Evolutionary conservation across 2,329 filamentous ascomycete species (phyloP), one percentile per base, ranked within the genome.

Genomic region (Penicillium occitanis): DNA sequence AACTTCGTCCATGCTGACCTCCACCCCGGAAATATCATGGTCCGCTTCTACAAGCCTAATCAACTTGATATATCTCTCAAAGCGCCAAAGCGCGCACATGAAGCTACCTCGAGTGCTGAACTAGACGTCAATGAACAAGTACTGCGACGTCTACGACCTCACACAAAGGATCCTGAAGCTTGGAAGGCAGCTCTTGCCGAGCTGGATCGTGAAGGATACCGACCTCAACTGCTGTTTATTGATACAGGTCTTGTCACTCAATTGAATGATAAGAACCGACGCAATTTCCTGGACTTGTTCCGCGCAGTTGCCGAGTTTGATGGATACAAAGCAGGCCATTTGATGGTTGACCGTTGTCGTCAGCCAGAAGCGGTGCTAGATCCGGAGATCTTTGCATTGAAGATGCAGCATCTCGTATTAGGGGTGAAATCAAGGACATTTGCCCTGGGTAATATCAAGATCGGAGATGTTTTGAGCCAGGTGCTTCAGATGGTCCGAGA

Each of bases 11-110:
- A 99, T 75, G 94, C 95, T 5, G 95, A 99, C 75, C 82, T 99
- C 35, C 95, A 99, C 75, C 95, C 95, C 0, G 95, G 95, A 30
- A 99, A 99, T 77, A 98, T 99, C 79, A 98, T 99, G 93, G 94
- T 99, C 57, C 92, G 96, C 69, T 99, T 99, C 81, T 97, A 98
- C 79, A 89, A 94, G 73, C 88, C 93, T 0, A 87, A 88, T 14
- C 85, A 89, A 68, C 86, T 94, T 0, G 87, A 90, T 59, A 81
- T 96, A 0, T 82, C 83, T 25, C 80, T 89, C 5, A 76, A 76
- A 46, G 76, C 78, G 25, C 77, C 83, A 64, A 80, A 77, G 3
- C 77, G 75, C 28, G 77, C 79, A 7, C 76, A 75, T 1, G 73
- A 80, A 68, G 78, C 78, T 14, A 78, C 81, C 44, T 77, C 81